phyloP scores from a whole-genome alignment of 2,329 filamentous ascomycete species.

The Arthrobotrys pseudoclavata region DNA sequence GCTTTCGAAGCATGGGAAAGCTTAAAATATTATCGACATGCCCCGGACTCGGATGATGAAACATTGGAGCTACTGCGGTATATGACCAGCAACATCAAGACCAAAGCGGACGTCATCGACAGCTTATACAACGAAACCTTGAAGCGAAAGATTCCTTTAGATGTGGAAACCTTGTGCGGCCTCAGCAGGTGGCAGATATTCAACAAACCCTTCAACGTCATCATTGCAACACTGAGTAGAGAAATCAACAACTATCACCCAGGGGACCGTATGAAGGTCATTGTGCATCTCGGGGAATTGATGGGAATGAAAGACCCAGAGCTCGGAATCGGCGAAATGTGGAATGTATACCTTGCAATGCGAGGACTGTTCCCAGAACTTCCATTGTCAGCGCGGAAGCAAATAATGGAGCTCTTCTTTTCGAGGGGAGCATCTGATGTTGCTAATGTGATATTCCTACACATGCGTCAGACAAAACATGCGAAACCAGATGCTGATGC shows the following conservation, averaged over 20 bases:
- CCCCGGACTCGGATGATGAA: slow-evolving; percentile 50
- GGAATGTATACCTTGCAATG: slow-evolving; percentile 51
- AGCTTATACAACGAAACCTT: slow-evolving; percentile 60
- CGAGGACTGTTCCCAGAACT: slow-evolving; percentile 70
- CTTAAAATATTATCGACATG: slow-evolving; percentile 66
- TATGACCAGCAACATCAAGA: slow-evolving; percentile 55
- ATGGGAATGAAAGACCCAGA: slow-evolving; percentile 58
- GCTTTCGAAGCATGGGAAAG: slow-evolving; percentile 76
- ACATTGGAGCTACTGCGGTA: slow-evolving; percentile 56
- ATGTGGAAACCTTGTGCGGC: slow-evolving; percentile 46
- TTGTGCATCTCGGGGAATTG: slow-evolving; percentile 61
- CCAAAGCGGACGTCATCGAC: slow-evolving; percentile 46
- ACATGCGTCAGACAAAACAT: slow-evolving; percentile 84
- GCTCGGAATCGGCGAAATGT: slow-evolving; percentile 29
- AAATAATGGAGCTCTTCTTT: slow-evolving; percentile 87
- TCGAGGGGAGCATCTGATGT: slow-evolving; percentile 82
- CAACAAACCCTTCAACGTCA: slow-evolving; percentile 60
- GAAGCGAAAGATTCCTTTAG: slow-evolving; percentile 58
- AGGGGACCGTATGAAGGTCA: slow-evolving; percentile 61
- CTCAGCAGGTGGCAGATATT: slow-evolving; percentile 59
- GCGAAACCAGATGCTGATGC: slow-evolving; percentile 77
- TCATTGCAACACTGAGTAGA: slow-evolving; percentile 60
- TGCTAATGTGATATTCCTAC: slow-evolving; percentile 86
- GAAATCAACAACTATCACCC: slow-evolving; percentile 61
- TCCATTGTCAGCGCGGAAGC: slow-evolving; percentile 74